Evolutionary conservation across 345 rosid species (phyloP).

Genomic region (Melastoma malabathricum): DNA sequence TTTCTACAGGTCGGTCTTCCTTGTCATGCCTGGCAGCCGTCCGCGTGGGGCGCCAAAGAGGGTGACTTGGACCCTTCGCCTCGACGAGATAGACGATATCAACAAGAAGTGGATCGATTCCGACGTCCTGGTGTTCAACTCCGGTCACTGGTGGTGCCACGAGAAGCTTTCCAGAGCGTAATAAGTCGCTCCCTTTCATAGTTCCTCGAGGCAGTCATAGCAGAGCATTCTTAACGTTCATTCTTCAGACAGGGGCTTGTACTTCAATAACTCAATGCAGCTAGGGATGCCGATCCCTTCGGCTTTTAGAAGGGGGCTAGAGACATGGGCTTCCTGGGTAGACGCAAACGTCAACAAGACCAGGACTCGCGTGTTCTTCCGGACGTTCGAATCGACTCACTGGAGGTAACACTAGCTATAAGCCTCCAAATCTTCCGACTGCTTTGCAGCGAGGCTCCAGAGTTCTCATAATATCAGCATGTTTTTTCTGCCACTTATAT

Average conservation of each 20-base stretch:
- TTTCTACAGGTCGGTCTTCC: slow-evolving; percentile 54
- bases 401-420: slow-evolving; percentile 28
- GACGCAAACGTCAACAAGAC: slow-evolving; percentile 24
- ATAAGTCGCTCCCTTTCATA: slow-evolving; percentile 10
- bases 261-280: slow-evolving; percentile 44
- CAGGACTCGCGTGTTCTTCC: slow-evolving; percentile 36
- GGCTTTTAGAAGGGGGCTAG: slow-evolving; percentile 24
- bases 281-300: slow-evolving; percentile 31
- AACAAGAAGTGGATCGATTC: slow-evolving; percentile 64
- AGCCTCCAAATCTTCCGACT: too few species aligned
- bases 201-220: neutral
- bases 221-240: neutral
- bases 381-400: slow-evolving; percentile 63
- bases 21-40: slow-evolving; percentile 36
- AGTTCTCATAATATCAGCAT: neutral
- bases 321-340: slow-evolving; percentile 44
- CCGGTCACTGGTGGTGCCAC: slow-evolving; percentile 83
- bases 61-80: slow-evolving; percentile 36
- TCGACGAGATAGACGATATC: slow-evolving; percentile 46
- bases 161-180: slow-evolving; percentile 61
- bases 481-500: slow-evolving; percentile 2
- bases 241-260: slow-evolving; percentile 52
- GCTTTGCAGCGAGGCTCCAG: neutral
- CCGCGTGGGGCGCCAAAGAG: slow-evolving; percentile 50
- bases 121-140: slow-evolving; percentile 50